Evolutionary conservation across 116 monocot genomes (phyloP), one percentile per base, ranked within the genome.

Genomic region (Cymodocea nodosa): DNA sequence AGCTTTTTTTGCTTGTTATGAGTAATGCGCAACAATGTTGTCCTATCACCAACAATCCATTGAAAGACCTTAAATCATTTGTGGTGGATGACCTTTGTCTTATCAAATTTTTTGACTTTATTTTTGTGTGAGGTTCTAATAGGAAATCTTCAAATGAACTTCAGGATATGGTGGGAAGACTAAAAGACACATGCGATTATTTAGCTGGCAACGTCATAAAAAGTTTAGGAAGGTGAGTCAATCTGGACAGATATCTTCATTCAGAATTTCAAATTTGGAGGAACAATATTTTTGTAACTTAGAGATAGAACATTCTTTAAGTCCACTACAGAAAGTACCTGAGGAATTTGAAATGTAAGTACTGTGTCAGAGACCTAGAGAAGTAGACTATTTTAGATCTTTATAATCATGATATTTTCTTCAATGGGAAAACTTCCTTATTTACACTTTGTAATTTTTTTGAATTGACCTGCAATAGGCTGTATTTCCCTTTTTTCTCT

Each of bases 161-260:
- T 30, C 30, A 30, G 30, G 5, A 13, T 16, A 10, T 56, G 56
- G 12, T 22, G 40, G 40, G 1, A 16, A 50, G 34, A 23, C 36
- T 0, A 72, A 51, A 72, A 86, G 79, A 16, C 75, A 51, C 30
- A 9, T 23, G 57, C 78, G 87, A 68, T 57, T 70, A 56, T 80
- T 51, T 65, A 80, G 87, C 59, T 81, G 87, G 83, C 75, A 81
- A 20, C 78, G 81, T 6, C 70, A 40, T 23, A 81, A 61, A 61
- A 80, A 65, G 52, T 36, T 18, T 4, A 77, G 57, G 58, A 63
- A 70, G 66, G 35, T 51, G 23, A 62, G 35, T 35, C 49, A 15
- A 53, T 52, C 44, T 56, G 56, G 30, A 60, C 36, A 60, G 37
- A 23, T 15, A 0, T 23, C 12, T 57, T 57, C 56, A 22, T 12